phyloP scores from a whole-genome alignment of 1,139 yeast genomes.

The Hansenula sp. region DNA sequence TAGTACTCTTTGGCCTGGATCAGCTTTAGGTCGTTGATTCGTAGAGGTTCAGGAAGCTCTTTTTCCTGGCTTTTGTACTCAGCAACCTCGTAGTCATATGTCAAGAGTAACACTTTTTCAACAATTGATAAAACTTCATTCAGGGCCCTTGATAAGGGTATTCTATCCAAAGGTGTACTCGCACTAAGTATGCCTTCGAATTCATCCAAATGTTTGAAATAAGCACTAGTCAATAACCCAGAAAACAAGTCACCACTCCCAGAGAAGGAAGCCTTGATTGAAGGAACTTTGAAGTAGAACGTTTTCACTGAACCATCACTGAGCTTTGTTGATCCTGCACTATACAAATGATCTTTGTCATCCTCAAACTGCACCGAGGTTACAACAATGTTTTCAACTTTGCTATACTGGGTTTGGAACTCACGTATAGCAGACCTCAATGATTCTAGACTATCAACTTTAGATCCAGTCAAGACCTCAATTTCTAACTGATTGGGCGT shows the following conservation, averaged over 20 bases:
- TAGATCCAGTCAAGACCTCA: slow-evolving; percentile 59
- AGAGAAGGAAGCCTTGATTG: slow-evolving; percentile 70
- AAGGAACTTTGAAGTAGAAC: slow-evolving; percentile 44
- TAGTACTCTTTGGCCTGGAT: slow-evolving; percentile 28
- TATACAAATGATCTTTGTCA: slow-evolving; percentile 33
- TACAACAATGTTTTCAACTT: slow-evolving; percentile 62
- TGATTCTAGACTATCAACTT: slow-evolving; percentile 36
- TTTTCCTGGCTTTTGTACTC: slow-evolving; percentile 10
- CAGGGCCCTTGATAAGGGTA: slow-evolving; percentile 22
- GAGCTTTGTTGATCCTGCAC: slow-evolving; percentile 43
- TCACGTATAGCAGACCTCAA: slow-evolving; percentile 42
- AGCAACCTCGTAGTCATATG: slow-evolving; percentile 21
- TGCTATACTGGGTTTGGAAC: slow-evolving; percentile 45
- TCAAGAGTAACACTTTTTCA: slow-evolving; percentile 27
- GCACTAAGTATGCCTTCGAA: slow-evolving; percentile 4
- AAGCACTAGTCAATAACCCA: slow-evolving; percentile 65
- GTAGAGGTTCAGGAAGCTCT: slow-evolving; percentile 8
- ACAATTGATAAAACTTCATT: slow-evolving; percentile 28
- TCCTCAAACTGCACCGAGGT: slow-evolving; percentile 45
- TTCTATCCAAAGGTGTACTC: slow-evolving; percentile 7
- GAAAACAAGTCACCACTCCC: slow-evolving; percentile 94
- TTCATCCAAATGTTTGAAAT: slow-evolving; percentile 29
- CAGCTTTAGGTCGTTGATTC: slow-evolving; percentile 29
- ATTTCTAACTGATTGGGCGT: slow-evolving; percentile 94
- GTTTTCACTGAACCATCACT: slow-evolving; percentile 12